Percentiles rank a stretch among this genome's conserved stretches.
Conservation (phyloP, 208 protist species). For the Leishmania lainsoni region DNA sequence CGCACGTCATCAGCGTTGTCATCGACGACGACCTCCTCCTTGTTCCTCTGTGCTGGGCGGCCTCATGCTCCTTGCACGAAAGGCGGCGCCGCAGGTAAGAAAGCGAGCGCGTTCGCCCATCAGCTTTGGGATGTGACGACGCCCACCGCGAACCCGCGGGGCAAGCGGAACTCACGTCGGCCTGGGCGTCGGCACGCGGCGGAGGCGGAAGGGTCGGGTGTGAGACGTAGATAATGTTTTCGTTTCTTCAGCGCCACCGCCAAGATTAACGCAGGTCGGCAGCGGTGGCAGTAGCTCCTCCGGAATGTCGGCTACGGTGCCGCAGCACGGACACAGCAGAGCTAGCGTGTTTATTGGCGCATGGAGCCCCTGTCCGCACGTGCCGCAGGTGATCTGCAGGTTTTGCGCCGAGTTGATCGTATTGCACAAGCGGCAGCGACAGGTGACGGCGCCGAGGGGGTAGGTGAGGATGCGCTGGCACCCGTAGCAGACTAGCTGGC, state of each 20-base stretch:
- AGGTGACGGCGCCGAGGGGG: constrained; percentile 68
- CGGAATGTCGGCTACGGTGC: constrained; percentile 75
- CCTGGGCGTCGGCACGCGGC: not conserved
- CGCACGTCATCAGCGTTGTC: not conserved
- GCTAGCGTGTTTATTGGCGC: constrained; percentile 76
- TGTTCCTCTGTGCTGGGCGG: not conserved
- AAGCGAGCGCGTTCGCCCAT: not conserved
- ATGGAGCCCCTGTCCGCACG: constrained; percentile 50
- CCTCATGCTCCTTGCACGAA: constrained; percentile 11
- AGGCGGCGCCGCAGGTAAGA: not conserved
- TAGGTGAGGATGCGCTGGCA: constrained; percentile 79
- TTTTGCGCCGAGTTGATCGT: constrained; percentile 69
- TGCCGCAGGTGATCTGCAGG: constrained; percentile 46
- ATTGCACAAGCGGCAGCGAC: constrained; percentile 73
- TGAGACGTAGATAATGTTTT: constrained; percentile 68
- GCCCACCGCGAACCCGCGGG: not conserved
- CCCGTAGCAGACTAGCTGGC: constrained; percentile 67
- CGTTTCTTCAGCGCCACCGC: constrained; percentile 16
- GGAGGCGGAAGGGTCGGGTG: constrained; percentile 37
- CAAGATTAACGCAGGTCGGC: constrained; percentile 37
- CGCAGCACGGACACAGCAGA: constrained; percentile 77
- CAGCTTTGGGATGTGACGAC: not conserved
- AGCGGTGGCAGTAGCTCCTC: constrained; percentile 63
- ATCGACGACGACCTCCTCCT: not conserved
- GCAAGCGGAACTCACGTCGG: not conserved